Evolutionary conservation across 176 grass and related monocot species (phyloP).

Genomic region (Aegilops sharonensis): DNA sequence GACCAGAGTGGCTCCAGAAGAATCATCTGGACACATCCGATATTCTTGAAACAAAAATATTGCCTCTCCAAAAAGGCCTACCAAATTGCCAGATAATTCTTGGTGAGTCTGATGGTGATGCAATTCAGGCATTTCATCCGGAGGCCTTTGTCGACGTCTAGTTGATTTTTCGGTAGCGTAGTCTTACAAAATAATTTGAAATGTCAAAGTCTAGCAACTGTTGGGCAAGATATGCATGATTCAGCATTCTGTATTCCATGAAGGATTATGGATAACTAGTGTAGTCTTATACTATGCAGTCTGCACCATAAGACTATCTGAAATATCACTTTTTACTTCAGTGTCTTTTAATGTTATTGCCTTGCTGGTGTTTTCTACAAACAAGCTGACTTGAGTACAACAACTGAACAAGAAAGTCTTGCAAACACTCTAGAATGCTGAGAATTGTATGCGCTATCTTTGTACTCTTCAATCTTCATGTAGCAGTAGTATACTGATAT

Average conservation of each 20-base stretch:
- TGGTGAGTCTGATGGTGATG: background rate
- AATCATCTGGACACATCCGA: background rate
- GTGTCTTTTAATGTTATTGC: background rate
- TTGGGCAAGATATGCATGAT: background rate
- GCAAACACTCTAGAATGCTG: background rate
- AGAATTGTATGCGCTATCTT: background rate
- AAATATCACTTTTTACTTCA: background rate
- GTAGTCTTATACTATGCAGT: background rate
- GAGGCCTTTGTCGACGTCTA: background rate
- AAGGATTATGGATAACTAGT: background rate
- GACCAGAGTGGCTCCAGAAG: background rate
- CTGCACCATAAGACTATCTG: background rate
- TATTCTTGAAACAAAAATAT: background rate
- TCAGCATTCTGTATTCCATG: background rate
- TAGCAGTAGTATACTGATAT: background rate
- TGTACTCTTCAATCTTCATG: background rate
- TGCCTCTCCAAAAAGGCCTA: background rate
- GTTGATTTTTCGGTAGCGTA: background rate
- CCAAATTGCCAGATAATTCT: constrained; percentile 1
- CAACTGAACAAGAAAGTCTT: background rate
- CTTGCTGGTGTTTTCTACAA: background rate
- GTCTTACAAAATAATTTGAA: background rate
- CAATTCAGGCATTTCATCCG: constrained; percentile 17
- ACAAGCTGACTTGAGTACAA: background rate
- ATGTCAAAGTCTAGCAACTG: background rate